Percentiles rank a stretch among this genome's conserved stretches.
Evolutionary conservation across 1,139 yeast species (phyloP).

Genomic region (Dujonia santamariae): DNA sequence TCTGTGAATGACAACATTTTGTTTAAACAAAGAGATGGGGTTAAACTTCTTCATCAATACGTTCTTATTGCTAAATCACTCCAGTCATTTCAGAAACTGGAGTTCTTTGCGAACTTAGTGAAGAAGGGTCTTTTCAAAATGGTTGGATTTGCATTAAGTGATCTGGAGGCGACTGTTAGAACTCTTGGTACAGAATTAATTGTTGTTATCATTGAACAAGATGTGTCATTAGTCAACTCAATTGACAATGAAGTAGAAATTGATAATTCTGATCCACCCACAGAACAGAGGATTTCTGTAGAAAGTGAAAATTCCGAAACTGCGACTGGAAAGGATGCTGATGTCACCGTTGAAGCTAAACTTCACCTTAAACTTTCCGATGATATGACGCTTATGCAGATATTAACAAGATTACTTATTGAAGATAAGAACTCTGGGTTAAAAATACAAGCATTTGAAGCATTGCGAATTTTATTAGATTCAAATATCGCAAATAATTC

Average conservation of each 20-base stretch:
- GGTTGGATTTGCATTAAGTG: constrained; percentile 68
- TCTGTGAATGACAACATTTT: too few relatives aligned
- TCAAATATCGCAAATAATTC: constrained; percentile 39
- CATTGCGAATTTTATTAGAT: constrained; percentile 69
- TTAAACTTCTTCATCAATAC: constrained; percentile 77
- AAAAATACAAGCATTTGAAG: constrained; percentile 81
- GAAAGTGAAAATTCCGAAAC: neutral
- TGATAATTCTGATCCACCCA: constrained; percentile 35
- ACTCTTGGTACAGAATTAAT: constrained; percentile 80
- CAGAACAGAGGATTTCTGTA: constrained; percentile 3
- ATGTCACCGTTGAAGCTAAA: constrained; percentile 16
- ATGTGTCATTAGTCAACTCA: constrained; percentile 60
- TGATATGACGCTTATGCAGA: constrained; percentile 60
- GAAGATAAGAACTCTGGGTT: constrained; percentile 69
- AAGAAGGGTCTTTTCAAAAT: constrained; percentile 68
- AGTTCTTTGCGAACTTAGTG: constrained; percentile 63
- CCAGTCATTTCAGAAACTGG: constrained; percentile 60
- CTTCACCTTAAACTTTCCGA: constrained; percentile 39
- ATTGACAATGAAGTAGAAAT: constrained; percentile 32
- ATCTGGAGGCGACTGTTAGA: constrained; percentile 48
- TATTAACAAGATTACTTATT: constrained; percentile 60
- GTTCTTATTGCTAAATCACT: constrained; percentile 70
- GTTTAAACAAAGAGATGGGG: constrained; percentile 55
- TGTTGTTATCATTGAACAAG: constrained; percentile 81
- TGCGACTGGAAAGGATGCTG: constrained; percentile 15